Percentiles rank a stretch among this genome's conserved stretches.
Evolutionary conservation across 805 yeast species (phyloP).

Genomic region (Pichia phayaonensis): DNA sequence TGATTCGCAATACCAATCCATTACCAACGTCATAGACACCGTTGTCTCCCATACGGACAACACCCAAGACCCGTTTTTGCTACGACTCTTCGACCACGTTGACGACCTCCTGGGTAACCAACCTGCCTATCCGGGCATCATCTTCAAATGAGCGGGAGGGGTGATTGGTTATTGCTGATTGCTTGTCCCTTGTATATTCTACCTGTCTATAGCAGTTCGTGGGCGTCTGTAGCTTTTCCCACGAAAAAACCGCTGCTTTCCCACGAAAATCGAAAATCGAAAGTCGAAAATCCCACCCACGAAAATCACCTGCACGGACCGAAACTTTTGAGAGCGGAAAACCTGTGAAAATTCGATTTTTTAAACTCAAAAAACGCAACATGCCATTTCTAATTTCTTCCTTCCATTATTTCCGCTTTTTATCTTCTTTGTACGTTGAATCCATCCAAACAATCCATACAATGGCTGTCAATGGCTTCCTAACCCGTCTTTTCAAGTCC

Average conservation of each 20-base stretch:
- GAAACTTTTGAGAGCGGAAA: too few relatives aligned
- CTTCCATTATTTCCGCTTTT: background rate
- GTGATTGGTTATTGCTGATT: too few relatives aligned
- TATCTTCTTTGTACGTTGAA: background rate
- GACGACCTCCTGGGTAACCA: background rate
- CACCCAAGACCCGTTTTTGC: background rate
- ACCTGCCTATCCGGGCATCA: background rate
- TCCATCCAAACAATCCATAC: background rate
- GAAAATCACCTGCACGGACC: background rate
- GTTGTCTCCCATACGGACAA: background rate
- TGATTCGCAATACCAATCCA: background rate
- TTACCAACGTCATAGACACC: background rate
- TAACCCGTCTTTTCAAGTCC: constrained; percentile 4
- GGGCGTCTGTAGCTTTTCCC: too few relatives aligned
- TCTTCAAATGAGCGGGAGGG: background rate
- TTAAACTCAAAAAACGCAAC: background rate
- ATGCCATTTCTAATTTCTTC: background rate
- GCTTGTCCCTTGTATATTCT: background rate
- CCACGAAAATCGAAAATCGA: too few relatives aligned
- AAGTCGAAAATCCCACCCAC: too few relatives aligned
- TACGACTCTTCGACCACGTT: background rate
- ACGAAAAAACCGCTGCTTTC: too few relatives aligned
- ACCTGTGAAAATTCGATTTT: too few relatives aligned
- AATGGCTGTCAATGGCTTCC: constrained; percentile 4
- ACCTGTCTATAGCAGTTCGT: background rate